A percentile compares a stretch with the other conserved stretches of the same genome.
phyloP scores from a whole-genome alignment of 164 flowering plant species.

The Sedum album region DNA sequence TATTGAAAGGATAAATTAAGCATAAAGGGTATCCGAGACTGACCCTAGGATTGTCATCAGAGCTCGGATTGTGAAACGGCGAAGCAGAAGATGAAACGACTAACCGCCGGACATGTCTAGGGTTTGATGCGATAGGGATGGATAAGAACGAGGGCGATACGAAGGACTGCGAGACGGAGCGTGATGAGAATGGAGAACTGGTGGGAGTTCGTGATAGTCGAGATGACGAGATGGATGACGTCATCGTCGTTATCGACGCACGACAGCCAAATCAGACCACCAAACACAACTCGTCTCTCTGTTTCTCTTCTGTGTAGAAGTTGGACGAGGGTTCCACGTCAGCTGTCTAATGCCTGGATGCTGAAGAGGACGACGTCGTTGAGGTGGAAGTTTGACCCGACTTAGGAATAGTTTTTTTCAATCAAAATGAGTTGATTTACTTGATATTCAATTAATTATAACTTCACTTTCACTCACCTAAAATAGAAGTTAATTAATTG shows the following conservation, averaged over 20 bases:
- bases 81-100: background rate
- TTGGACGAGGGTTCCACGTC: background rate
- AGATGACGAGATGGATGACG: slow-evolving; percentile 4
- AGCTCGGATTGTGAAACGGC: background rate
- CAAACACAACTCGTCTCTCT: background rate
- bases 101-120: background rate
- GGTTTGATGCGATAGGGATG: background rate
- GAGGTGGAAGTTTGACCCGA: background rate
- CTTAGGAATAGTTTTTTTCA: no score
- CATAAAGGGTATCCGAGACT: background rate
- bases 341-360: no score
- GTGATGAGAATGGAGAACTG: background rate
- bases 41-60: background rate
- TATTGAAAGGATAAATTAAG: background rate
- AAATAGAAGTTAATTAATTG: no score
- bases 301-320: background rate
- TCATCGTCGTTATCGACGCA: slow-evolving; percentile 6
- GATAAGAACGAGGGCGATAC: background rate
- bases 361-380: background rate
- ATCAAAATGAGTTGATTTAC: no score
- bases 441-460: no score
- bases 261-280: slow-evolving; percentile 4
- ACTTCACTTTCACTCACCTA: no score
- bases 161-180: background rate
- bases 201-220: background rate